Conservation (phyloP, 2,329 filamentous ascomycete genomes). For the Botryosphaeria dothidea region DNA sequence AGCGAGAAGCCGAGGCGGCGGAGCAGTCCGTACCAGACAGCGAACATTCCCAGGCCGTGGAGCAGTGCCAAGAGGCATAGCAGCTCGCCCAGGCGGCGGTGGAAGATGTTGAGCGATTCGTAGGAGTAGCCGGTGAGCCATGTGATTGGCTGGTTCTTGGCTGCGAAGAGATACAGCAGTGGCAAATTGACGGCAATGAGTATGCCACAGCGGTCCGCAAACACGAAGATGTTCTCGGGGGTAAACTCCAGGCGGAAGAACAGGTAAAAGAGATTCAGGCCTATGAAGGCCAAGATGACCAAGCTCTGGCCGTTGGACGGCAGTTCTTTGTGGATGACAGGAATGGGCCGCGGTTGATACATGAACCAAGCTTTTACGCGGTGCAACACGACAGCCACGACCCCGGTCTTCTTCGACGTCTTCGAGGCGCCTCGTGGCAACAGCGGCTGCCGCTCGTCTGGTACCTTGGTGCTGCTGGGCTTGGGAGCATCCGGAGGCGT, state of each 20-base stretch:
- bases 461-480: conserved; percentile 21
- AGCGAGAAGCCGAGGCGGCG: conserved; percentile 53
- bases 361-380: conserved; percentile 42
- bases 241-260: conserved; percentile 48
- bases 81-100: conserved; percentile 63
- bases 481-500: conserved; percentile 33
- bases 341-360: conserved; percentile 60
- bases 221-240: conserved; percentile 54
- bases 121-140: conserved; percentile 65
- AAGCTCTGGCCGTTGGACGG: conserved; percentile 60
- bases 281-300: conserved; percentile 53
- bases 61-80: conserved; percentile 61
- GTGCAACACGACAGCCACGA: conserved; percentile 27
- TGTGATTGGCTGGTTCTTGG: conserved; percentile 67
- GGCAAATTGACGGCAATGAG: conserved; percentile 55
- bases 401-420: not conserved
- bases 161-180: conserved; percentile 62
- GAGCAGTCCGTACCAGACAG: conserved; percentile 56
- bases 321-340: conserved; percentile 57
- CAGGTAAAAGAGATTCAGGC: conserved; percentile 60
- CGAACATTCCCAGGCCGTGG: conserved; percentile 58
- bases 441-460: conserved; percentile 36
- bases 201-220: conserved; percentile 59
- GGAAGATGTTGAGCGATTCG: conserved; percentile 66
- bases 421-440: conserved; percentile 24